phyloP scores from a whole-genome alignment of 495 filamentous ascomycete genomes.

The Neurospora sp. region DNA sequence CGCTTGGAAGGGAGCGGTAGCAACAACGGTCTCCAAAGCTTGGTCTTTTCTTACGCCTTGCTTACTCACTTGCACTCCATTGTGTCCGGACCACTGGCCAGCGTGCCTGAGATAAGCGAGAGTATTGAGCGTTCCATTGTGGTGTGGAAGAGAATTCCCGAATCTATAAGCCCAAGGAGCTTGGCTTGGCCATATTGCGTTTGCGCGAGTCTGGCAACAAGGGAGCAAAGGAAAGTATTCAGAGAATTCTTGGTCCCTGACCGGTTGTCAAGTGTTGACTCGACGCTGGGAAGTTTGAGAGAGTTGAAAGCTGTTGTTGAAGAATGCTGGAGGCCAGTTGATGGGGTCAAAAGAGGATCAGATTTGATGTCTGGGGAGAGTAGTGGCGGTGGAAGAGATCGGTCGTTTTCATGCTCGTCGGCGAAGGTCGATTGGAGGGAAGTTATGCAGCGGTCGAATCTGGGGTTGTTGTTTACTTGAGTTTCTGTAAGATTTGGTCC shows the following conservation, averaged over 20 bases:
- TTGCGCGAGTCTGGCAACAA: background rate
- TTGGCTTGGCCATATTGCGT: slow-evolving; percentile 3
- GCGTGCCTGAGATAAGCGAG: background rate
- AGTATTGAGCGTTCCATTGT: slow-evolving; percentile 1
- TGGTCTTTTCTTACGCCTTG: background rate
- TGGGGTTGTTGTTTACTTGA: slow-evolving; percentile 1
- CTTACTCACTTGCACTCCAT: slow-evolving; percentile 1
- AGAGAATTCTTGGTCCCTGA: background rate
- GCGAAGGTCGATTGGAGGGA: slow-evolving; percentile 1
- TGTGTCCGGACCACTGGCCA: background rate
- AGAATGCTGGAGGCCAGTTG: background rate
- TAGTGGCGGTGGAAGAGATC: background rate
- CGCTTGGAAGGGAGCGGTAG: background rate
- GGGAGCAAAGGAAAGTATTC: background rate
- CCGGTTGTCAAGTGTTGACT: background rate
- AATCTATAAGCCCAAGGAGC: background rate
- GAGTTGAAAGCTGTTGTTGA: background rate
- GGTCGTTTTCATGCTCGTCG: background rate
- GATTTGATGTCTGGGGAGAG: background rate
- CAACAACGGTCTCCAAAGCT: background rate
- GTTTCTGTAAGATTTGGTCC: background rate
- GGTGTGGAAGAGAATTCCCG: background rate
- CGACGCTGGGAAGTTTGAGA: background rate
- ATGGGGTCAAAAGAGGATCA: background rate
- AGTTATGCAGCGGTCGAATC: background rate